Evolutionary conservation across 495 filamentous ascomycete species (phyloP), one percentile per base, ranked within the genome.

Genomic region (Cladorrhinum samala): DNA sequence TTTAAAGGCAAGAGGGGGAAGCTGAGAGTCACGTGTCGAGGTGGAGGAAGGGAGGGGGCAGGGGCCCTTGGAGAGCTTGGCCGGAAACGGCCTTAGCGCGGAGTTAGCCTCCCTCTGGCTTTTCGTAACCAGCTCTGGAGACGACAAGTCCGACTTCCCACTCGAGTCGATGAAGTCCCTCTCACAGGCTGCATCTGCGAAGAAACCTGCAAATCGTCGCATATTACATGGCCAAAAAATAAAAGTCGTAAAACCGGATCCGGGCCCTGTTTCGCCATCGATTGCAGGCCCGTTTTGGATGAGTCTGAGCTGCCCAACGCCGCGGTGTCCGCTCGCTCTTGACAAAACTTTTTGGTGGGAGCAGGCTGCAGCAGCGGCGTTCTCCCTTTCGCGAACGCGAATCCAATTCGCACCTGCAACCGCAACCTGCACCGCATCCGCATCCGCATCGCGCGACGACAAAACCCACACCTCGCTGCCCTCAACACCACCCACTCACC

Each of bases 381-480:
- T 50, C 49, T 60, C 58, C 61, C 62, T 57, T 64, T 63, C 62
- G 60, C 60, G 54, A 56, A 64, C 63, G 24, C 21, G 49, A 55
- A 62, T 58, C 65, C 70, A 69, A 68, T 33, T 33, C 27, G 6
- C 5, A 33, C 6, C 27, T 6, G 27, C 6, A 33, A 33, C 6
- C 6, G 11, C 5, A 33, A 6, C 27, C 27, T 6, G 11, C 27
- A 5, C 5, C 27, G 5, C 11, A 33, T 33, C 27, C 27, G 11
- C 5, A 33, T 33, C 27, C 11, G 27, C 27, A 69, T 64, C 66
- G 70, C 70, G 68, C 66, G 66, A 68, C 68, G 66, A 59, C 13
- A 41, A 50, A 44, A 56, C 30, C 43, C 58, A 49, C 53, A 49
- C 53, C 25, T 27, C 40, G 21, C 50, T 23, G 20, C 52, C 24